Conservation (phyloP, 208 protist species). For the Wallacemonas sp. region DNA sequence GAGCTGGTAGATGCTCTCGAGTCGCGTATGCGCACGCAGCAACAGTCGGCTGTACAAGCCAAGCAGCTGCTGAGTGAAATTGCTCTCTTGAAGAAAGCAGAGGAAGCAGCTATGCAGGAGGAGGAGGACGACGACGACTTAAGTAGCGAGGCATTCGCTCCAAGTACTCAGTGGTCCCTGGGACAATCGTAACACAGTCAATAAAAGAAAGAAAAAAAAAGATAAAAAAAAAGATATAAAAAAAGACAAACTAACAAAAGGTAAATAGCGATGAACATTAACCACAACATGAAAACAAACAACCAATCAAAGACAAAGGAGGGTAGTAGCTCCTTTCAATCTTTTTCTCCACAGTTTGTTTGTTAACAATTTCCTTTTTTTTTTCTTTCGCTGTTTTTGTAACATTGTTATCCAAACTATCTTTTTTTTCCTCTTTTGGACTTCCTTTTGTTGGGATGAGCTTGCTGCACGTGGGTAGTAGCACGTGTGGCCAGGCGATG, state of each 20-base stretch:
- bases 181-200: neutral
- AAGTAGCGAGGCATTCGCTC: neutral
- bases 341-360: neutral
- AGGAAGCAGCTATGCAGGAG: slow-evolving; percentile 6
- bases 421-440: neutral
- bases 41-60: neutral
- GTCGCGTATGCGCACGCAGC: neutral
- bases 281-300: neutral
- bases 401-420: neutral
- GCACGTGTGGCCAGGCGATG: too few relatives aligned
- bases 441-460: neutral
- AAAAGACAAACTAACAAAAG: too few relatives aligned
- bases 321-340: neutral
- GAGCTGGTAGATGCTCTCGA: slow-evolving; percentile 5
- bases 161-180: neutral
- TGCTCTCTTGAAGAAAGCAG: slow-evolving; percentile 10
- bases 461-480: too few relatives aligned
- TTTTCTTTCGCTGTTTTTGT: too few relatives aligned
- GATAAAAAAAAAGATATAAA: too few relatives aligned
- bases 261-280: too few relatives aligned
- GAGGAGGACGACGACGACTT: slow-evolving; percentile 8
- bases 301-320: too few relatives aligned
- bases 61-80: slow-evolving; percentile 4
- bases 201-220: neutral
- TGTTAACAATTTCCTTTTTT: neutral